phyloP scores from a whole-genome alignment of 768 basidiomycete species.

The Lanmaoa rubissima region DNA sequence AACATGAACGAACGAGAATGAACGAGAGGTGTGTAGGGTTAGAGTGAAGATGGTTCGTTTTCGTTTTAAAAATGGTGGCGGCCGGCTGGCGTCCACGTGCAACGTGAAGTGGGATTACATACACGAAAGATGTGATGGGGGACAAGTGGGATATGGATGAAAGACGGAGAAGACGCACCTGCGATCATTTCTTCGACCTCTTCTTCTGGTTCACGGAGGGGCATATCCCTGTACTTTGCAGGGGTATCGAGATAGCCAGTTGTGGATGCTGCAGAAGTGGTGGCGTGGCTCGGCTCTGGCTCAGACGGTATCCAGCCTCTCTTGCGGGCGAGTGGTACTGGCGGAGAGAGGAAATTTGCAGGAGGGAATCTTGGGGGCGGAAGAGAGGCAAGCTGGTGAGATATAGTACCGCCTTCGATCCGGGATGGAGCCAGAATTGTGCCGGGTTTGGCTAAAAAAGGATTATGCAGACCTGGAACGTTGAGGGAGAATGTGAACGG shows the following conservation, averaged over 20 bases:
- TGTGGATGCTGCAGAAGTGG: conserved; percentile 51
- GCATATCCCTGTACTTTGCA: conserved; percentile 52
- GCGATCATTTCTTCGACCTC: conserved; percentile 47
- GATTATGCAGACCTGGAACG: conserved; percentile 65
- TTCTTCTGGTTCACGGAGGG: conserved; percentile 29
- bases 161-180: conserved; percentile 37
- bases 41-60: conserved; percentile 15
- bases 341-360: conserved; percentile 29
- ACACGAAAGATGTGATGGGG: conserved; percentile 8
- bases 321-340: conserved; percentile 49
- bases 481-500: conserved; percentile 71
- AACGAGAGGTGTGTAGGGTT: conserved; percentile 8
- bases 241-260: conserved; percentile 70
- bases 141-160: conserved; percentile 21
- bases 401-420: conserved; percentile 24
- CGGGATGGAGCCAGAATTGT: conserved; percentile 22
- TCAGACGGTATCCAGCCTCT: conserved; percentile 72
- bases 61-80: conserved; percentile 14
- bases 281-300: conserved; percentile 52
- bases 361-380: conserved; percentile 18
- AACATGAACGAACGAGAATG: conserved; percentile 29
- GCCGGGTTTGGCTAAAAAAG: conserved; percentile 44
- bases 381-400: conserved; percentile 20
- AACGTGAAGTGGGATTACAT: conserved; percentile 23
- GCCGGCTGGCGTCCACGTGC: conserved; percentile 14